These are phyloP conservation scores for Stentor roeselii DNA, from an alignment of 73 alveolate genomes.

Conservation along the genomic window DNA sequence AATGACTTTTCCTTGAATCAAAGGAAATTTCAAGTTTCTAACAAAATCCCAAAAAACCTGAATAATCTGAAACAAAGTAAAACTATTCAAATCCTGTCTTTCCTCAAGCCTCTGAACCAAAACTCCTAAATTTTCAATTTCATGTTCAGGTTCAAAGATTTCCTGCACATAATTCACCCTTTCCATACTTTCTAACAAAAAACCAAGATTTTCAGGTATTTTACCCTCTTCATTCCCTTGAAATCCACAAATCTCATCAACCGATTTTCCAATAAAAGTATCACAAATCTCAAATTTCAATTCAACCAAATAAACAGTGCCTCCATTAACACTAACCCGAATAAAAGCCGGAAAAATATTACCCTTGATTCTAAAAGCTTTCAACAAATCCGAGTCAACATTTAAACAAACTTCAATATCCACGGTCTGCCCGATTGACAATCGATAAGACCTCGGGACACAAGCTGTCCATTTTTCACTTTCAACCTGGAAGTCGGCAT, in stretches of 20 bases:
- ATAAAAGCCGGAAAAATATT: neutral
- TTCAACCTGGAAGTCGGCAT: neutral
- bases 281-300: neutral
- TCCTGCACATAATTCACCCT: too few relatives aligned
- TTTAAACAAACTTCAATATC: neutral
- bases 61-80: too few relatives aligned
- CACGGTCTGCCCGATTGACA: neutral
- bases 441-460: neutral
- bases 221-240: too few relatives aligned
- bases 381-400: neutral
- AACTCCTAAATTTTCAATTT: too few relatives aligned
- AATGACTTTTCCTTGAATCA: too few relatives aligned
- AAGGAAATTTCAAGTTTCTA: too few relatives aligned
- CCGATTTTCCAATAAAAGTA: neutral
- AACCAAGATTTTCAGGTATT: too few relatives aligned
- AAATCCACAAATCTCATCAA: neutral
- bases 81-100: too few relatives aligned
- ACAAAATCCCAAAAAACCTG: too few relatives aligned
- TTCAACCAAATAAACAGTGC: neutral
- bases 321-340: neutral
- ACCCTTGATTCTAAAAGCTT: neutral
- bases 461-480: neutral
- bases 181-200: too few relatives aligned
- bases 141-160: too few relatives aligned
- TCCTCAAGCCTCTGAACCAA: too few relatives aligned